Evolutionary conservation across 2,329 filamentous ascomycete genomes (phyloP).

Genomic region (Emmonsiellopsis sp.): DNA sequence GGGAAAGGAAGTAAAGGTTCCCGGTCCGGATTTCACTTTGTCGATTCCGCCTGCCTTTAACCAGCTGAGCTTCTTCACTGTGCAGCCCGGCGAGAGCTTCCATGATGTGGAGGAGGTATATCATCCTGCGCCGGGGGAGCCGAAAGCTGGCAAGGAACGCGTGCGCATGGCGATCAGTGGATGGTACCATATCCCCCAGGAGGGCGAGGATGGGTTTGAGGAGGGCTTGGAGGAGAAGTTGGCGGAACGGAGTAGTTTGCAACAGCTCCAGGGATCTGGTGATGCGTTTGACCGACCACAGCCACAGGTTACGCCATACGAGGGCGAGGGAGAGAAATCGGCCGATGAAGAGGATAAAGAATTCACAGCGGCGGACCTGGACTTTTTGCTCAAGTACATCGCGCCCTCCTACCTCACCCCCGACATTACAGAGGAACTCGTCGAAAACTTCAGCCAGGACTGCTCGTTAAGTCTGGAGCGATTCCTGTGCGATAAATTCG

Average conservation of each 20-base stretch:
- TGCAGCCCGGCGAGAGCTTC: conserved; percentile 97
- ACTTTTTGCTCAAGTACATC: conserved; percentile 85
- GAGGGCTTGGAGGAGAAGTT: conserved; percentile 80
- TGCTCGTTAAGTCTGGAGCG: conserved; percentile 74
- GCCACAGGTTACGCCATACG: conserved; percentile 44
- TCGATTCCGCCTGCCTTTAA: conserved; percentile 93
- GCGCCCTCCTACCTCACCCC: conserved; percentile 85
- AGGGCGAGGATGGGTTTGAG: conserved; percentile 86
- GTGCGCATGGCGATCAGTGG: conserved; percentile 97
- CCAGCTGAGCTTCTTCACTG: conserved; percentile 95
- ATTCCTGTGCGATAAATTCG: conserved; percentile 72
- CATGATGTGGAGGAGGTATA: conserved; percentile 99
- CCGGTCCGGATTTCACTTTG: conserved; percentile 67
- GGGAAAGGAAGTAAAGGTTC: conserved; percentile 69
- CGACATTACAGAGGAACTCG: conserved; percentile 76
- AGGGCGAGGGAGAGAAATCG: conserved; percentile 26
- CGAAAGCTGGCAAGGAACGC: conserved; percentile 51
- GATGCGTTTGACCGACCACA: conserved; percentile 81
- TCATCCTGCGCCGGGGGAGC: conserved; percentile 49
- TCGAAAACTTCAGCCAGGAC: conserved; percentile 69
- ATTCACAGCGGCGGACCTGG: conserved; percentile 70
- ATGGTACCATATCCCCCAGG: conserved; percentile 97
- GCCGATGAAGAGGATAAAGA: conserved; percentile 34
- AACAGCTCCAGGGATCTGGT: conserved; percentile 84
- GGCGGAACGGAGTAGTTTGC: conserved; percentile 80